Conservation (phyloP, 805 yeast genomes). For the Ascoidea asiatica region DNA sequence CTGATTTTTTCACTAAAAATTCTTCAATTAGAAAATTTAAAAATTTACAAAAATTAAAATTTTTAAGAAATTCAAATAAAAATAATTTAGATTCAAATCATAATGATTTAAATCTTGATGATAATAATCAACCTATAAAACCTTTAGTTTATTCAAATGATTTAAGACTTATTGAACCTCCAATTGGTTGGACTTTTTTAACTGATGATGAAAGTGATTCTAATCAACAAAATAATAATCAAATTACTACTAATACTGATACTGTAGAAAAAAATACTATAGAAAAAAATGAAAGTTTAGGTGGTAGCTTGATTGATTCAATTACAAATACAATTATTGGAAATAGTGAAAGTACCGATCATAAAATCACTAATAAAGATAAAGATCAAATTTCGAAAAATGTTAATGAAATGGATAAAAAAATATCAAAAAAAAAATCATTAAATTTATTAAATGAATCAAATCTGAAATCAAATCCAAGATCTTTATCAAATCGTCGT, state of each 20-base stretch:
- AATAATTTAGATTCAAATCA: neutral
- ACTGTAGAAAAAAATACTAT: no score
- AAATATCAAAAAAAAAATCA: neutral
- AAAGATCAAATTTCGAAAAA: no score
- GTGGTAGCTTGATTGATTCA: neutral
- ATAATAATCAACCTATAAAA: neutral
- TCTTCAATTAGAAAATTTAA: slow-evolving; percentile 7
- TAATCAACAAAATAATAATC: neutral
- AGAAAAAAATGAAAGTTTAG: neutral
- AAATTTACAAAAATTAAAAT: slow-evolving; percentile 1
- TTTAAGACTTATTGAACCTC: slow-evolving; percentile 34
- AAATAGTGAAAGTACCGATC: neutral
- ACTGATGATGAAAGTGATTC: neutral
- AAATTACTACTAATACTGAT: neutral
- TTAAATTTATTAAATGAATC: neutral
- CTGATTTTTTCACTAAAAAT: slow-evolving; percentile 8
- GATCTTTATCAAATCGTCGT: slow-evolving; percentile 5
- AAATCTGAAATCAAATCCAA: slow-evolving; percentile 2
- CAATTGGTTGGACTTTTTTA: slow-evolving; percentile 42
- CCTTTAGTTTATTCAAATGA: neutral
- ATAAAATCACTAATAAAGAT: no score
- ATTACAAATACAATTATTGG: neutral
- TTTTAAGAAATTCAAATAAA: slow-evolving; percentile 2
- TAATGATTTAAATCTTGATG: neutral
- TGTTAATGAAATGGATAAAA: neutral